phyloP scores from a whole-genome alignment of 257 asterid species.

The Phtheirospermum japonicum region DNA sequence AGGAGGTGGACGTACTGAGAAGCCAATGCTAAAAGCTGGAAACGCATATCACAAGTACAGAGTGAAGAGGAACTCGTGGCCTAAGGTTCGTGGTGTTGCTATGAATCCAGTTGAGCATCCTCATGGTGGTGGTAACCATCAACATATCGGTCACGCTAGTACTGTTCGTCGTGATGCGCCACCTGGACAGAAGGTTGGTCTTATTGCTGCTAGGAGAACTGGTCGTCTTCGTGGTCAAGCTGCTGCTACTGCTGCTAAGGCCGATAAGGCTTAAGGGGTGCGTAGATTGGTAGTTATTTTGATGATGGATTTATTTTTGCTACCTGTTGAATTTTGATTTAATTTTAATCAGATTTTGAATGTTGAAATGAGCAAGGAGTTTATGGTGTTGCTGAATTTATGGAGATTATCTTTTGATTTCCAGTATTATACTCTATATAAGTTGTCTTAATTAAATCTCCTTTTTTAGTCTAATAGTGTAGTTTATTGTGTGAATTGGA shows the following conservation, averaged over 20 bases:
- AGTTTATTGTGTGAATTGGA: not conserved
- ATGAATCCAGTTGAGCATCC: conserved; percentile 75
- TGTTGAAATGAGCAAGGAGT: conserved; percentile 14
- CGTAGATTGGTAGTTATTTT: not conserved
- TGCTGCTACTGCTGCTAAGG: conserved; percentile 54
- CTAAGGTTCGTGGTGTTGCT: conserved; percentile 70
- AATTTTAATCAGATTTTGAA: conserved; percentile 3
- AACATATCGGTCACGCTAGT: conserved; percentile 60
- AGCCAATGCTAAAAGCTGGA: conserved; percentile 54
- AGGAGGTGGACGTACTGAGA: conserved; percentile 58
- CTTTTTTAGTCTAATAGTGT: not conserved
- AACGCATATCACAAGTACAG: conserved; percentile 55
- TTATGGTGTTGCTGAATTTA: conserved; percentile 16
- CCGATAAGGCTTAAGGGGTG: conserved; percentile 33
- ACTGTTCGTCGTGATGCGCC: conserved; percentile 69
- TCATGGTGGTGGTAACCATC: conserved; percentile 74
- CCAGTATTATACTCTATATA: not conserved
- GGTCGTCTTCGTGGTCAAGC: conserved; percentile 61
- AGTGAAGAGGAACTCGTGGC: conserved; percentile 66
- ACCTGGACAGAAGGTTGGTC: conserved; percentile 65
- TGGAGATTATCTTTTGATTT: conserved; percentile 7
- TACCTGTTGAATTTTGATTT: not conserved
- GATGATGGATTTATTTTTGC: not conserved
- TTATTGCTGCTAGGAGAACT: conserved; percentile 48
- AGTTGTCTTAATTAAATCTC: too few species aligned